Evolutionary conservation across 352 stramenopile species (phyloP), one percentile per base, ranked within the genome.

Genomic region (Elongisporangium prolatum): DNA sequence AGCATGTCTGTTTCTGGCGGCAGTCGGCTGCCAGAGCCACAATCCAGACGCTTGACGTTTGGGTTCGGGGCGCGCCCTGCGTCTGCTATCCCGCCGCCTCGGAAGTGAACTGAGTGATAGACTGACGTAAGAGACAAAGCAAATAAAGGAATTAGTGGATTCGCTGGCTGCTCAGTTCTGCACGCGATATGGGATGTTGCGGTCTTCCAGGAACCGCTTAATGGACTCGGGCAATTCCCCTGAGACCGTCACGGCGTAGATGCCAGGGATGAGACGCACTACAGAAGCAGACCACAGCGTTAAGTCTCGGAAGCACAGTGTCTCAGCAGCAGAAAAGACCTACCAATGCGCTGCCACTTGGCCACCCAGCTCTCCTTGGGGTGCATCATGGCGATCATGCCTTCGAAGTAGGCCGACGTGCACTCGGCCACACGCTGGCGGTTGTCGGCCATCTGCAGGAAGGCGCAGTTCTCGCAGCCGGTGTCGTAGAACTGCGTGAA

Each of bases 401-500:
- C 86, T 78, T 95, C 86, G 54, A 91, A 95, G 71, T 95, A 90
- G 63, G 86, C 84, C 21, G 84, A 93, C 21, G 86, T 95, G 81
- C 86, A 95, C 65, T 95, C 86, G 38, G 86, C 83, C 59, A 95
- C 86, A 49, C 86, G 86, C 71, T 89, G 76, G 54, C 84, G 84
- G 75, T 95, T 95, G 80, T 95, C 86, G 53, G 86, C 84, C 86
- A 95, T 95, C 60, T 95, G 84, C 44, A 95, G 71, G 60, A 95
- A 93, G 51, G 78, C 71, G 66, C 86, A 95, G 73, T 95, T 95
- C 66, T 95, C 86, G 68, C 86, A 95, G 60, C 86, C 86, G 58
- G 80, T 91, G 70, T 95, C 86, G 72, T 95, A 95, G 68, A 95
- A 95, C 71, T 95, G 86, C 65, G 84, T 93, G 68, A 93, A 95